Percentiles rank a stretch among this genome's conserved stretches.
These are phyloP conservation scores for Acanthochlamys bracteata DNA, from an alignment of 106 monocot genomes.

Conservation along the genomic window DNA sequence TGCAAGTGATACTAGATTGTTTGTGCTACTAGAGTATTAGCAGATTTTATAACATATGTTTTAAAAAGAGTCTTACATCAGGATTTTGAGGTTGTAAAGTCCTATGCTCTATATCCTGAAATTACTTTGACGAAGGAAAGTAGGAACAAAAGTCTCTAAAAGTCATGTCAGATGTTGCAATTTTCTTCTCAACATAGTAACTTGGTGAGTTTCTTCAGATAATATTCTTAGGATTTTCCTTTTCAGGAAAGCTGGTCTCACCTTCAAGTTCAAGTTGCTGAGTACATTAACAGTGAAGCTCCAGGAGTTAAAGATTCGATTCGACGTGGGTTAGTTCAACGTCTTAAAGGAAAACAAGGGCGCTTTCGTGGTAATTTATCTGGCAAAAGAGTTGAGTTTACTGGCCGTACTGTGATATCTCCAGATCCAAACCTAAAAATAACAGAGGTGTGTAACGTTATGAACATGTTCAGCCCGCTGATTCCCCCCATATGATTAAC, in stretches of 20 bases:
- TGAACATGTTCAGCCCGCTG: no score
- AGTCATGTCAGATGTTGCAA: neutral
- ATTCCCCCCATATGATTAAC: neutral
- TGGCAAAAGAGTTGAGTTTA: conserved; percentile 92
- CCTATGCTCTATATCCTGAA: no score
- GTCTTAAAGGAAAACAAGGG: conserved; percentile 96
- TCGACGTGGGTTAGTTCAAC: conserved; percentile 73
- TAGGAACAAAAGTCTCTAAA: no score
- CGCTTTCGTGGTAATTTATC: conserved; percentile 91
- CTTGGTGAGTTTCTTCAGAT: neutral
- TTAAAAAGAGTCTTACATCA: no score
- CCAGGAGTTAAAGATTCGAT: conserved; percentile 59
- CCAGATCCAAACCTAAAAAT: conserved; percentile 99
- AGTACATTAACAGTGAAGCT: conserved; percentile 92
- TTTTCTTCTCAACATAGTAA: neutral
- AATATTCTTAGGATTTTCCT: neutral
- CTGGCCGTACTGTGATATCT: conserved; percentile 97
- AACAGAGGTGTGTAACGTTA: conserved; percentile 51
- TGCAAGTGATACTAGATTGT: no score
- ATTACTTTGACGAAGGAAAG: no score
- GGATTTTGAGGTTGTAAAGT: no score
- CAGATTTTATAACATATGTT: no score
- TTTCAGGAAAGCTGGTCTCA: conserved; percentile 65
- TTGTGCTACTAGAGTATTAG: no score
- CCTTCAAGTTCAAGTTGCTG: conserved; percentile 77